These are phyloP conservation scores for Solanum hybrid DNA, from an alignment of 305 asterid genomes.

Conservation along the genomic window DNA sequence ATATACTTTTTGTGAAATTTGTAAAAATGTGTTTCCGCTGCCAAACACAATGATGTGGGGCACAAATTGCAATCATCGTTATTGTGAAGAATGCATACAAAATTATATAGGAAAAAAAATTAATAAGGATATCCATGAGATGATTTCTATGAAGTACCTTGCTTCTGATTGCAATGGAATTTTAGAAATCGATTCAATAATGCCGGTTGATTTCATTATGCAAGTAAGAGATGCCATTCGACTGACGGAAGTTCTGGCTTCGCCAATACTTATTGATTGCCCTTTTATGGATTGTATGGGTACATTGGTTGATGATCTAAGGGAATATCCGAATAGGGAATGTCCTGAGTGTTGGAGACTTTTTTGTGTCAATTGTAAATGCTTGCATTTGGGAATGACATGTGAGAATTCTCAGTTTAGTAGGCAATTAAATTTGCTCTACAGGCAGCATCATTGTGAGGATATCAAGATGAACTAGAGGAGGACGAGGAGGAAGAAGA, in stretches of 20 bases:
- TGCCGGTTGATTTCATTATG: neutral
- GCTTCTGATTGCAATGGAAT: neutral
- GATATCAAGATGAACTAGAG: neutral
- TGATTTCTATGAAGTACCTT: neutral
- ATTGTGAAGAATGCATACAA: slow-evolving; percentile 9
- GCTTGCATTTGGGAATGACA: slow-evolving; percentile 13
- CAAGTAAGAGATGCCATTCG: neutral
- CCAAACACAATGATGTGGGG: neutral
- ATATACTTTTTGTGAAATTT: neutral
- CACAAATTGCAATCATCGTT: neutral
- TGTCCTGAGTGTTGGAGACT: slow-evolving; percentile 12
- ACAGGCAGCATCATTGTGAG: neutral
- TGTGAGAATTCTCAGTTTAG: neutral
- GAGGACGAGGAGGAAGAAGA: neutral
- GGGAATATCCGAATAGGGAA: slow-evolving; percentile 3
- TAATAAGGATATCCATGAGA: neutral
- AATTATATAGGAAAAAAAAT: neutral
- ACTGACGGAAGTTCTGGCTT: neutral
- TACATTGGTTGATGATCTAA: slow-evolving; percentile 2
- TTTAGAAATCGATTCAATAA: neutral
- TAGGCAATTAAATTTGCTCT: neutral
- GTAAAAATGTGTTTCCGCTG: slow-evolving; percentile 5
- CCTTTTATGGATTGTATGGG: neutral
- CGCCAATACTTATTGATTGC: neutral
- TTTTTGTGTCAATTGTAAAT: slow-evolving; percentile 7